phyloP scores from a whole-genome alignment of 83 land plant species.

The Diphasiastrum complanatum region DNA sequence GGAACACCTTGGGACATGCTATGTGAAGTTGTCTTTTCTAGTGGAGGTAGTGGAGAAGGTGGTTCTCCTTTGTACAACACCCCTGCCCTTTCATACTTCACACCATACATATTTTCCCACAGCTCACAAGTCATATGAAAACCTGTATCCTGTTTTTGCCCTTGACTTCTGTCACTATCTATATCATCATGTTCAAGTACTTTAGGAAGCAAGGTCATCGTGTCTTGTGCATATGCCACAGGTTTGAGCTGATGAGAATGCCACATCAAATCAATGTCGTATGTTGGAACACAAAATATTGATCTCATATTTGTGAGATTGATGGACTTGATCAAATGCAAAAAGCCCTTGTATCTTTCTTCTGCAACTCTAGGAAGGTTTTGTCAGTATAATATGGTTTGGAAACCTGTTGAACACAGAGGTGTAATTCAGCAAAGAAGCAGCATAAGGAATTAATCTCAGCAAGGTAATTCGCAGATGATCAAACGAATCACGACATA shows the following conservation, averaged over 20 bases:
- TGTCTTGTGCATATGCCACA: slow-evolving; percentile 58
- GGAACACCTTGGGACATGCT: background rate
- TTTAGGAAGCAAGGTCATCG: slow-evolving; percentile 45
- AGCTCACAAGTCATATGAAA: slow-evolving; percentile 56
- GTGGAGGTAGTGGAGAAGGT: slow-evolving; percentile 18
- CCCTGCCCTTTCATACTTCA: slow-evolving; percentile 72
- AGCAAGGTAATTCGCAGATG: no score
- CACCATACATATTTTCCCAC: slow-evolving; percentile 59
- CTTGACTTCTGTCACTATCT: slow-evolving; percentile 70
- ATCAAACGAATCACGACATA: no score
- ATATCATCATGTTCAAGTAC: slow-evolving; percentile 86
- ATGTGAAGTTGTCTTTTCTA: background rate
- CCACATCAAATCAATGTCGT: slow-evolving; percentile 95
- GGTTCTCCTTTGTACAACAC: slow-evolving; percentile 62
- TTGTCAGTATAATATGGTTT: slow-evolving; percentile 45
- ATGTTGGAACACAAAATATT: slow-evolving; percentile 84
- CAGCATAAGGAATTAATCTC: no score
- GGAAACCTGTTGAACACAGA: slow-evolving; percentile 45
- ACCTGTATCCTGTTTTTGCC: slow-evolving; percentile 59
- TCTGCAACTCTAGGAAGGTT: slow-evolving; percentile 60
- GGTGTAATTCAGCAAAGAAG: no score
- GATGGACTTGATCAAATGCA: slow-evolving; percentile 61
- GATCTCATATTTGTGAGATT: slow-evolving; percentile 45
- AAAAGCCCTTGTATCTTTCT: slow-evolving; percentile 80
- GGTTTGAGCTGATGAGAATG: slow-evolving; percentile 87